Percentiles rank a stretch among this genome's conserved stretches.
Evolutionary conservation across 768 basidiomycete species (phyloP).

Genomic region (Boletales sp.): DNA sequence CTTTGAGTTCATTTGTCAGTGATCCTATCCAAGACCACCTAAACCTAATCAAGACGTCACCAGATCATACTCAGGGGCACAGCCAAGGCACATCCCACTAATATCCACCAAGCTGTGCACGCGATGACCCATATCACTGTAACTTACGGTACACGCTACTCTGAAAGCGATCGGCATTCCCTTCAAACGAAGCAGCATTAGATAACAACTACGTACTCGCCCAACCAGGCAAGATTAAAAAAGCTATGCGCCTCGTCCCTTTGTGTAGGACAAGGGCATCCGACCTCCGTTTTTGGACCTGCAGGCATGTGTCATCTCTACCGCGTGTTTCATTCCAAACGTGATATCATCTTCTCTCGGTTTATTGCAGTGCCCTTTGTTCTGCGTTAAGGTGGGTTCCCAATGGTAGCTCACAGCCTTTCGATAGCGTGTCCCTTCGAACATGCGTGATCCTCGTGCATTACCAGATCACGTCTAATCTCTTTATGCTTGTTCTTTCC

Average conservation of each 20-base stretch:
- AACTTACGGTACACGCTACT: neutral
- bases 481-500: too few species aligned
- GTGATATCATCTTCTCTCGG: slow-evolving; percentile 1
- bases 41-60: slow-evolving; percentile 2
- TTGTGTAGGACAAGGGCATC: neutral
- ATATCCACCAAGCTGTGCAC: slow-evolving; percentile 4
- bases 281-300: neutral
- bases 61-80: neutral
- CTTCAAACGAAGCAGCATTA: neutral
- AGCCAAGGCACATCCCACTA: neutral
- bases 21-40: neutral
- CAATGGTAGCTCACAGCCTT: neutral
- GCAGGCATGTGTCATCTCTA: slow-evolving; percentile 3
- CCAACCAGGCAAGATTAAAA: neutral
- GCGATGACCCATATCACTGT: neutral
- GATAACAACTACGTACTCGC: too few species aligned
- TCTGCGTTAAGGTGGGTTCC: neutral
- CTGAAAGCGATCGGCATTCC: slow-evolving; percentile 9
- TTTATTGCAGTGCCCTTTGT: slow-evolving; percentile 1
- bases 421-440: neutral
- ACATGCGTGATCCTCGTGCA: slow-evolving; percentile 6
- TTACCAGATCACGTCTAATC: neutral
- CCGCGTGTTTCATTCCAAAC: slow-evolving; percentile 7
- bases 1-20: slow-evolving; percentile 1
- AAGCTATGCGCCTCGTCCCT: too few species aligned